Conservation (phyloP, 2,329 filamentous ascomycete species). For the Phialemonium atrogriseum region DNA sequence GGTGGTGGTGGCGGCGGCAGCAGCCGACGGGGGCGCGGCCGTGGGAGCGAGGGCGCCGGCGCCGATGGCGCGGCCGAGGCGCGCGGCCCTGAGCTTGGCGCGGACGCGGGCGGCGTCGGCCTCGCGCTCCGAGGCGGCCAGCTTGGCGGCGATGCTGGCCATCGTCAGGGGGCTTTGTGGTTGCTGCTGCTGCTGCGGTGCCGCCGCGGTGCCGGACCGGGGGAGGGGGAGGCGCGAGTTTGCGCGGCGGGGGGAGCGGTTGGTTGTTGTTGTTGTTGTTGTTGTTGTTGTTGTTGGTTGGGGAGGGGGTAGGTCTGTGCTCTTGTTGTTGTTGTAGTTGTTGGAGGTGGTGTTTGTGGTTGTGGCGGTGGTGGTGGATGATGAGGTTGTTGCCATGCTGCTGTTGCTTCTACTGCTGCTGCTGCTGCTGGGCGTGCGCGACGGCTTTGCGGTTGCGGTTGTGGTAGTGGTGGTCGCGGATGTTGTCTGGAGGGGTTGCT, state of each 20-base stretch:
- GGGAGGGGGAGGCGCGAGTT: conserved; percentile 26
- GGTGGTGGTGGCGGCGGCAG: background rate
- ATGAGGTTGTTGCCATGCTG: background rate
- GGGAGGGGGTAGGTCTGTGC: background rate
- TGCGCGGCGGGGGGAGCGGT: conserved; percentile 16
- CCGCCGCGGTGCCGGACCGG: conserved; percentile 21
- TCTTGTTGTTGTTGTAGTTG: conserved; percentile 1
- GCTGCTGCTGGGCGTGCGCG: background rate
- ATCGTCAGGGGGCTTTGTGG: conserved; percentile 53
- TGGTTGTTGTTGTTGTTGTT: conserved; percentile 6
- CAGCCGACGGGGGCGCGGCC: background rate
- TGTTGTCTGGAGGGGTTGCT: background rate
- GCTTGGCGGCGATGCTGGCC: conserved; percentile 53
- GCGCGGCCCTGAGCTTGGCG: conserved; percentile 51
- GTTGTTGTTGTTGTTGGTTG: conserved; percentile 1
- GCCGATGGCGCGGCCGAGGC: conserved; percentile 17
- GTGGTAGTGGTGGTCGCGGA: background rate
- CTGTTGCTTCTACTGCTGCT: background rate
- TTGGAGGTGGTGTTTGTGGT: conserved; percentile 8
- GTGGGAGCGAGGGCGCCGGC: conserved; percentile 2
- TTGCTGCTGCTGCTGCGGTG: conserved; percentile 36
- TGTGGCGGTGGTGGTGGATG: background rate
- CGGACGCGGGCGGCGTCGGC: conserved; percentile 55
- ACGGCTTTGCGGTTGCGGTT: background rate
- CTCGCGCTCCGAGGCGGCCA: conserved; percentile 55